Evolutionary conservation across 768 basidiomycete species (phyloP), one percentile per base, ranked within the genome.

Genomic region (Tricholoma terreum): DNA sequence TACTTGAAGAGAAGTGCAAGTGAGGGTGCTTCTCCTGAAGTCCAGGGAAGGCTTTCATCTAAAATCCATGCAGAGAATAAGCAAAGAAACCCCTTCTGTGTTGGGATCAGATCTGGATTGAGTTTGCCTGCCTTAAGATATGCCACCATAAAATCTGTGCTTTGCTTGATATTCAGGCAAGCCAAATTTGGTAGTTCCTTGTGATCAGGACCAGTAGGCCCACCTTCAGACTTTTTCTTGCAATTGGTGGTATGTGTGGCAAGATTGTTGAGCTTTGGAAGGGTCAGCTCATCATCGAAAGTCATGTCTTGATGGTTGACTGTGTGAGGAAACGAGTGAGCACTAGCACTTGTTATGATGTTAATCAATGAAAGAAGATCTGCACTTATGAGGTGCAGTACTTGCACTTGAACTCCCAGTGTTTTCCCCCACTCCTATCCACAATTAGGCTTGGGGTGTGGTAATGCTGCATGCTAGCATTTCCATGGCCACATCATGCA

Each of bases 21-120:
- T 1, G 59, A 45, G 4, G 58, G 61, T 46, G 67, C 55, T 46
- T 71, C 63, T 8, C 67, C 67, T 1, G 67, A 67, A 1, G 69
- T 71, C 62, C 68, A 73, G 15, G 68, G 69, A 15, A 70, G 61
- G 54, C 65, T 66, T 34, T 72, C 67, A 31, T 73, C 71, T 1
- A 72, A 51, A 14, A 73, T 69, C 67, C 68, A 74, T 3, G 71
- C 69, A 1, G 71, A 34, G 56, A 74, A 73, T 5, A 74, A 33
- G 8, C 63, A 61, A 12, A 58, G 22, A 48, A 72, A 75, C 1
- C 71, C 71, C 33, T 55, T 58, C 15, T 71, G 57, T 2, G 66
- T 69, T 1, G 61, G 38, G 17, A 59, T 60, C 2, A 66, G 40
- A 15, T 55, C 56, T 0, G 71, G 74, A 58, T 74, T 72, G 2